A percentile compares a stretch with the other conserved stretches of the same genome.
These are phyloP conservation scores for Colletotrichum sp. DNA, from an alignment of 2,329 filamentous ascomycete genomes.

Conservation along the genomic window DNA sequence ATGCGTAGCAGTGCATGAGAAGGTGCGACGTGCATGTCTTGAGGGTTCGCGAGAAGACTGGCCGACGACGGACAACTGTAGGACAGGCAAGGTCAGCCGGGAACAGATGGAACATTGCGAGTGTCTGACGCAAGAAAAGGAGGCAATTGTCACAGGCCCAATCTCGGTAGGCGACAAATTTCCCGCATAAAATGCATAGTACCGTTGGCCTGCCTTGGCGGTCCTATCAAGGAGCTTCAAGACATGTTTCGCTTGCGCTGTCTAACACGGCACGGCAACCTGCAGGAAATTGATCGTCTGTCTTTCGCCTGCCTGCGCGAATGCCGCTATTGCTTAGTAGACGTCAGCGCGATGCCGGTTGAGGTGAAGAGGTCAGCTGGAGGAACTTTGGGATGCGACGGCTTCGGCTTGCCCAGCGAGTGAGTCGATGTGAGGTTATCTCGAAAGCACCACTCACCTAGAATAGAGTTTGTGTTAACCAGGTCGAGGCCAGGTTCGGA, in stretches of 20 bases:
- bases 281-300: constrained; percentile 15
- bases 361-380: neutral
- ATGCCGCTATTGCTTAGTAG: neutral
- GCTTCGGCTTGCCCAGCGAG: neutral
- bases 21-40: constrained; percentile 5
- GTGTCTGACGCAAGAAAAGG: neutral
- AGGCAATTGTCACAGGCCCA: constrained; percentile 6
- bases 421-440: neutral
- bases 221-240: constrained; percentile 22
- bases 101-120: neutral
- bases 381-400: neutral
- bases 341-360: neutral
- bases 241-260: constrained; percentile 20
- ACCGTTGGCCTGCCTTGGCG: constrained; percentile 6
- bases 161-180: constrained; percentile 20
- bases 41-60: neutral
- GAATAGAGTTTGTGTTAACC: neutral
- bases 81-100: constrained; percentile 8
- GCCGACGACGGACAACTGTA: neutral
- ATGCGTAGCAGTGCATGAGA: constrained; percentile 14
- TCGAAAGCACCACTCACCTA: neutral
- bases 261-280: constrained; percentile 6
- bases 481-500: neutral
- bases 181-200: constrained; percentile 21
- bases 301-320: neutral